These are phyloP conservation scores for Daldinia caldariorum DNA, from an alignment of 495 filamentous ascomycete genomes.

Conservation along the genomic window DNA sequence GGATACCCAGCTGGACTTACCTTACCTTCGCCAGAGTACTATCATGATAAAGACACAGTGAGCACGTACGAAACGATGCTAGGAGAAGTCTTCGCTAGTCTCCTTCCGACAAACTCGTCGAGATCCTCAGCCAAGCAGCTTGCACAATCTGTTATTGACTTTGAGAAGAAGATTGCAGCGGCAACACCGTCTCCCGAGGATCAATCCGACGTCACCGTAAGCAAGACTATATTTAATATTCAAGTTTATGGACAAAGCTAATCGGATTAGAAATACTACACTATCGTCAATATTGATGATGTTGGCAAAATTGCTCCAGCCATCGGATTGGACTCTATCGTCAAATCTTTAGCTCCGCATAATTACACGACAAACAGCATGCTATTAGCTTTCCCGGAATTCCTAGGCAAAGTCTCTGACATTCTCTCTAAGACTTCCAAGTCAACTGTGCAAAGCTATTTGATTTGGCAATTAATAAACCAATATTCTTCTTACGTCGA, in stretches of 20 bases:
- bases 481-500: conserved; percentile 61
- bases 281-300: conserved; percentile 56
- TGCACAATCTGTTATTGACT: conserved; percentile 58
- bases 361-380: conserved; percentile 64
- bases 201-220: conserved; percentile 48
- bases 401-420: conserved; percentile 46
- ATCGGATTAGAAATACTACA: conserved; percentile 47
- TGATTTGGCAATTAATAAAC: conserved; percentile 49
- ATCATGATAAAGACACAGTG: conserved; percentile 65
- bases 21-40: conserved; percentile 72
- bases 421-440: conserved; percentile 48
- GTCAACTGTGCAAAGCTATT: conserved; percentile 50
- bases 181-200: conserved; percentile 68
- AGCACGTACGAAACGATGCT: conserved; percentile 62
- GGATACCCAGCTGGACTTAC: conserved; percentile 64
- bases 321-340: conserved; percentile 62
- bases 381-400: conserved; percentile 54
- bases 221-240: conserved; percentile 1
- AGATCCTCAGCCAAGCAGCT: conserved; percentile 39
- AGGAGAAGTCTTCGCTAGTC: conserved; percentile 46
- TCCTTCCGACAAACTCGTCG: conserved; percentile 44
- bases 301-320: conserved; percentile 63
- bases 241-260: conserved; percentile 9
- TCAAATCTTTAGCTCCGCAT: conserved; percentile 63
- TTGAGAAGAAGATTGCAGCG: conserved; percentile 70